Conservation (phyloP, 2,329 filamentous ascomycete genomes). For the Helotiales sp. region DNA sequence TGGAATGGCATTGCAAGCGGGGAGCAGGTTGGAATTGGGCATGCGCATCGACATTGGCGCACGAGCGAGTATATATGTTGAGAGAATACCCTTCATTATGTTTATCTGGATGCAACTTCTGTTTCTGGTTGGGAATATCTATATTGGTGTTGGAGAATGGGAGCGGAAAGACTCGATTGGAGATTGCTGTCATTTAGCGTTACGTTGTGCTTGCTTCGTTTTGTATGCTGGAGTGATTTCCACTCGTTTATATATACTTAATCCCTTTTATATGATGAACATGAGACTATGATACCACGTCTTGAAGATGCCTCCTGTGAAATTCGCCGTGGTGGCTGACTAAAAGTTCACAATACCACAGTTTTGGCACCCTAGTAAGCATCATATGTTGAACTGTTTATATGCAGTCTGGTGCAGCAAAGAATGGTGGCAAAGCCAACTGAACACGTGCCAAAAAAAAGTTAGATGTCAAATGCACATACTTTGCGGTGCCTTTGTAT, state of each 20-base stretch:
- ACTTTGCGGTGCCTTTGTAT: too few species aligned
- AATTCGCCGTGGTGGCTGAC: not conserved
- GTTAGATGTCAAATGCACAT: too few species aligned
- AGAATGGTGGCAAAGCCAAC: too few species aligned
- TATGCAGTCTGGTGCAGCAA: too few species aligned
- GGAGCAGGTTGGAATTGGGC: not conserved
- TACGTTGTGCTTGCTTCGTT: not conserved
- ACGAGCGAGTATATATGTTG: not conserved
- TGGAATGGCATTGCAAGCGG: not conserved
- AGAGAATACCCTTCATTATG: conserved; percentile 4
- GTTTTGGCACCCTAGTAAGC: too few species aligned
- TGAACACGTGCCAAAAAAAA: too few species aligned
- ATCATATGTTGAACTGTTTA: too few species aligned
- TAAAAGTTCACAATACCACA: too few species aligned
- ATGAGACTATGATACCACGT: not conserved
- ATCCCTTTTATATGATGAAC: conserved; percentile 4
- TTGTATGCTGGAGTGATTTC: not conserved
- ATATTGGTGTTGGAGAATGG: conserved; percentile 3
- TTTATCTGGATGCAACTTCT: not conserved
- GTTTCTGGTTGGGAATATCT: not conserved
- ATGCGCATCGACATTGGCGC: conserved; percentile 7
- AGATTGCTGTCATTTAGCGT: conserved; percentile 10
- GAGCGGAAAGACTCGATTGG: not conserved
- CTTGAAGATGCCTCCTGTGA: not conserved
- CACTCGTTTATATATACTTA: conserved; percentile 7